Conservation (phyloP, 306 rosid species). For the Vachellia collinsii region DNA sequence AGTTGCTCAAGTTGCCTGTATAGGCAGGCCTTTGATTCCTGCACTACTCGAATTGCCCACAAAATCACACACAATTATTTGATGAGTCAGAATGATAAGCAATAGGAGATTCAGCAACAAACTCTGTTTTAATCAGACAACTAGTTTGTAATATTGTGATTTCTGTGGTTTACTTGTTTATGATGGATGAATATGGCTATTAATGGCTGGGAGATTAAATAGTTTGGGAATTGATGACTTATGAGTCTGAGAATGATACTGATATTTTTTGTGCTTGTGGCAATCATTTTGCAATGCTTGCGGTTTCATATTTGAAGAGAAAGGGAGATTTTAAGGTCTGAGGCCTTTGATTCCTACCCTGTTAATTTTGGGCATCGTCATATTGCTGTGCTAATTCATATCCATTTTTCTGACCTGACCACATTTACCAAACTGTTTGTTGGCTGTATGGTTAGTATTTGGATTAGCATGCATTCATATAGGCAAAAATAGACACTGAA, state of each 20-base stretch:
- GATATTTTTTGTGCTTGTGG: not conserved
- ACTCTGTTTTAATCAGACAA: not conserved
- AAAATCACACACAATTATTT: constrained; percentile 14
- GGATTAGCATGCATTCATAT: not conserved
- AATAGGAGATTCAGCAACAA: constrained; percentile 9
- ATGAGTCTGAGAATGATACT: not conserved
- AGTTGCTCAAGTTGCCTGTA: constrained; percentile 11
- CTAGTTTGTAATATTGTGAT: not conserved
- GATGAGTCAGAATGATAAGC: constrained; percentile 5
- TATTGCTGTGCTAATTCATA: not conserved
- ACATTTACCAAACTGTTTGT: not conserved
- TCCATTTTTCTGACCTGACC: not conserved
- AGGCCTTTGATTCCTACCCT: not conserved
- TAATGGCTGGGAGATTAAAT: not conserved
- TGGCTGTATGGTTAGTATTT: not conserved
- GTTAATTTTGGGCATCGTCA: not conserved
- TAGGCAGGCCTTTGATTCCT: constrained; percentile 1
- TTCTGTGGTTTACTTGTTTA: not conserved
- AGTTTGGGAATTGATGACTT: not conserved
- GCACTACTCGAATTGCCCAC: not conserved
- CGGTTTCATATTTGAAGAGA: not conserved
- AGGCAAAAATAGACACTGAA: not conserved
- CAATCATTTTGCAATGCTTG: not conserved
- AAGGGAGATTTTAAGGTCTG: not conserved
- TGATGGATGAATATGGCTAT: not conserved